Evolutionary conservation across 2,329 filamentous ascomycete genomes (phyloP).

Genomic region (Geosmithia morbida): DNA sequence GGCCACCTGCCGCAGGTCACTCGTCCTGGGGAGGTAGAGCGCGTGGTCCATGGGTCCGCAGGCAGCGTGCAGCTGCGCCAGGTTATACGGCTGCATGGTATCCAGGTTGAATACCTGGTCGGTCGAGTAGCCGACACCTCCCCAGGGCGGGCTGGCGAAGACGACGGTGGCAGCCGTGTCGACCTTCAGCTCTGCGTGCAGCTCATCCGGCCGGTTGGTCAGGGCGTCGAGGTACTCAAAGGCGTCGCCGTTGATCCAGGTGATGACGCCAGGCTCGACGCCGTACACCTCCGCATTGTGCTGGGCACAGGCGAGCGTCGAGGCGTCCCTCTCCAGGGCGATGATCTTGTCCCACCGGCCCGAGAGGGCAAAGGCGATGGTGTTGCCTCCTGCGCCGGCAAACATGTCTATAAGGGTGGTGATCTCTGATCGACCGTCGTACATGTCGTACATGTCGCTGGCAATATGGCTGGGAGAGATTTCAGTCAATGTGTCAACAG

Average conservation of each 20-base stretch:
- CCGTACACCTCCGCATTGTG: constrained; percentile 83
- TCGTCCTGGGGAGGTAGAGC: constrained; percentile 75
- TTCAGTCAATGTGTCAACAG: background rate
- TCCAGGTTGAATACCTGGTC: constrained; percentile 67
- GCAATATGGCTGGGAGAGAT: constrained; percentile 51
- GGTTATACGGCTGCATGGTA: constrained; percentile 77
- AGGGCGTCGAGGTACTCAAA: constrained; percentile 54
- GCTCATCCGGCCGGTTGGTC: constrained; percentile 13
- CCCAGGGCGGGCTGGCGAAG: constrained; percentile 48
- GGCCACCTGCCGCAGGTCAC: constrained; percentile 68
- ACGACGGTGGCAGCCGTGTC: constrained; percentile 27
- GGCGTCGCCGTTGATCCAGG: constrained; percentile 77
- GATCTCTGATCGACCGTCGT: constrained; percentile 26
- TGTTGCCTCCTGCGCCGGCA: constrained; percentile 82
- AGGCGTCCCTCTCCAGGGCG: constrained; percentile 72
- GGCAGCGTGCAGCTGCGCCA: constrained; percentile 45
- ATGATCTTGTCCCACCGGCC: constrained; percentile 72
- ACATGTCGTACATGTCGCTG: constrained; percentile 46
- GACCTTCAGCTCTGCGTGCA: constrained; percentile 24
- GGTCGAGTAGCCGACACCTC: constrained; percentile 38
- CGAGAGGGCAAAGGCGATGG: constrained; percentile 82
- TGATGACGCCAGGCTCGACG: constrained; percentile 55
- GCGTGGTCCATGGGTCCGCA: constrained; percentile 49
- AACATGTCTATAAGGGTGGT: constrained; percentile 75
- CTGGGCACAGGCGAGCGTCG: constrained; percentile 76